These are phyloP conservation scores for Blastobotrys peoriensis DNA, from an alignment of 805 yeast genomes.

Conservation along the genomic window DNA sequence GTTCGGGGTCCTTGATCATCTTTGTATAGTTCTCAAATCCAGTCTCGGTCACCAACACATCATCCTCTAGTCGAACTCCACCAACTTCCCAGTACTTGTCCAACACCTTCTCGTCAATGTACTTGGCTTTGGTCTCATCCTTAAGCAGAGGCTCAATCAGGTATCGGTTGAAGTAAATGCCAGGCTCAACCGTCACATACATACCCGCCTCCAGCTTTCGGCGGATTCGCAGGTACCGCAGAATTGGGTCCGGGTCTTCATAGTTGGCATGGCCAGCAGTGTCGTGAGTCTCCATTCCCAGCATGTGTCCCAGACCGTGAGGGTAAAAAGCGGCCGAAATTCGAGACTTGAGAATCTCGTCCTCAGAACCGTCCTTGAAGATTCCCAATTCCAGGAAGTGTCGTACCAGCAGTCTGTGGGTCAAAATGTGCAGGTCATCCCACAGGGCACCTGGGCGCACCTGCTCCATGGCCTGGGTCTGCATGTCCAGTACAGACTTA, in stretches of 20 bases:
- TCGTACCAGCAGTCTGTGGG: conserved; percentile 72
- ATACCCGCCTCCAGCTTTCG: conserved; percentile 65
- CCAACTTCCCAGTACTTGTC: conserved; percentile 83
- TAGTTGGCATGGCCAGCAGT: conserved; percentile 87
- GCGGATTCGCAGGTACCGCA: conserved; percentile 74
- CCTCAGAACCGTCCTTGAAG: conserved; percentile 50
- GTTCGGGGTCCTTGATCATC: conserved; percentile 80
- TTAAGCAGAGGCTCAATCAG: conserved; percentile 57
- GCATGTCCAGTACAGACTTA: conserved; percentile 78
- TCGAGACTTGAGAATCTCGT: conserved; percentile 64
- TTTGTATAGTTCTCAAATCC: conserved; percentile 81
- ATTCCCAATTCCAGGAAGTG: conserved; percentile 71
- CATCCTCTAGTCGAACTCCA: conserved; percentile 97
- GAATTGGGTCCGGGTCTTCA: conserved; percentile 71
- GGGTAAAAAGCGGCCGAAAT: conserved; percentile 82
- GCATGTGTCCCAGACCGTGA: conserved; percentile 89
- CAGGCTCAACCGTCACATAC: conserved; percentile 95
- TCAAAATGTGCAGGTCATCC: conserved; percentile 76
- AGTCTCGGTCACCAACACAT: conserved; percentile 64
- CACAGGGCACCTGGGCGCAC: conserved; percentile 79
- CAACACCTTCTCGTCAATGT: conserved; percentile 58
- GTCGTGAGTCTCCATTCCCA: conserved; percentile 96
- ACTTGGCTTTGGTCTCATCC: conserved; percentile 41
- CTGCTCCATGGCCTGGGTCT: conserved; percentile 56
- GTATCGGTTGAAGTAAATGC: conserved; percentile 82